Base-by-base conservation (phyloP, 805 yeast genomes). In the Wickerhamomyces bovis region DNA sequence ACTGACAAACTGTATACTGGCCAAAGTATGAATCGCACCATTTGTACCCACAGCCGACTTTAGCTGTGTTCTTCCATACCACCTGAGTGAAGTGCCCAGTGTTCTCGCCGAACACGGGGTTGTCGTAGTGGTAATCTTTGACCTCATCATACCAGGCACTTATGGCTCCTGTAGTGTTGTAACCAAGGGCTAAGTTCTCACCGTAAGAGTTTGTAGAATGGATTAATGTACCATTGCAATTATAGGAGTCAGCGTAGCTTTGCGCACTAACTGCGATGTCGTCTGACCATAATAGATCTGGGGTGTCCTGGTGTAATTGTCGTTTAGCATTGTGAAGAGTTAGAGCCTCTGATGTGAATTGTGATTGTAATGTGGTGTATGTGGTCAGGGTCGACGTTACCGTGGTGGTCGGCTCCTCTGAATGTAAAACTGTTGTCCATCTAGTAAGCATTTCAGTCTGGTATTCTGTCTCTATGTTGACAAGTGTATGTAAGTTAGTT, bases 81-180 rank as follows among this genome's bases (percentile, higher is more conserved):
- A 87, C 69, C 63, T 85, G 94, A 19, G 95, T 85, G 67, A 85
- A 86, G 65, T 86, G 95, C 16, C 90, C 92, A 15, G 89, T 78
- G 2, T 62, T 57, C 26, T 59, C 67, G 39, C 71, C 55, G 64
- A 69, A 76, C 2, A 66, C 72, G 4, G 80, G 77, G 45, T 70
- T 67, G 28, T 68, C 58, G 65, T 74, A 84, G 57, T 75, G 65
- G 64, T 83, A 85, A 7, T 60, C 43, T 40, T 56, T 47, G 45
- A 80, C 73, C 64, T 86, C 95, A 52, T 75, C 69, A 68, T 85
- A 87, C 94, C 95, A 87, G 3, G 87, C 90, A 25, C 72, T 72
- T 12, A 83, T 80, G 3, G 88, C 85, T 3, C 76, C 82, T 4
- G 78, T 65, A 42, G 67, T 56, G 60, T 71, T 55, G 62, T 73